Base-by-base conservation (phyloP, 805 yeast genomes). In the Candida berthetii region DNA sequence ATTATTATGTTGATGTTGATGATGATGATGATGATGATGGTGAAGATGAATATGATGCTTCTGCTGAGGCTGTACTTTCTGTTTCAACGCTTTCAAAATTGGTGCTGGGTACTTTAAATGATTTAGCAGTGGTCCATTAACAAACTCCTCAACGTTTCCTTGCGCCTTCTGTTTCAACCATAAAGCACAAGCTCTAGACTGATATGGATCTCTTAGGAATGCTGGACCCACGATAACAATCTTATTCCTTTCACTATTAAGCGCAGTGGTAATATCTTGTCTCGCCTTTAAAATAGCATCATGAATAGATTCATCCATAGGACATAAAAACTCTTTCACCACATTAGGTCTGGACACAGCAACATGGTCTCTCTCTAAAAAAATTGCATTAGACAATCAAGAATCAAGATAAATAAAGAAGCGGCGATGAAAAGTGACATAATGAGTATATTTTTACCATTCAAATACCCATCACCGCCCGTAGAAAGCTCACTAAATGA, bases 141-240 rank as follows among this genome's bases (percentile, higher is more conserved):
- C 34, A 11, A 14, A 11, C 18, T 34, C 27, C 3, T 13, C 13
- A 4, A 15, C 8, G 7, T 13, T 14, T 11, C 36, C 36, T 4
- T 34, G 10, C 14, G 35, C 13, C 19, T 35, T 27, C 10, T 20
- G 27, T 14, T 57, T 49, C 14, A 71, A 49, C 74, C 74, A 70
- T 41, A 64, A 58, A 4, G 75, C 66, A 49, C 76, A 71, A 13
- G 55, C 58, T 27, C 54, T 59, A 5, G 66, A 57, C 50, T 69
- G 72, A 7, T 43, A 36, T 0, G 65, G 56, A 33, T 56, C 54
- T 4, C 45, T 52, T 7, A 71, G 54, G 25, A 42, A 48, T 0
- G 60, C 38, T 0, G 77, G 75, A 0, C 77, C 77, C 2, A 35
- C 38, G 10, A 39, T 29, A 6, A 35, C n/a, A 22, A 22, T 13